Base-by-base conservation (phyloP, 805 yeast species). In the Naumovozyma baii region DNA sequence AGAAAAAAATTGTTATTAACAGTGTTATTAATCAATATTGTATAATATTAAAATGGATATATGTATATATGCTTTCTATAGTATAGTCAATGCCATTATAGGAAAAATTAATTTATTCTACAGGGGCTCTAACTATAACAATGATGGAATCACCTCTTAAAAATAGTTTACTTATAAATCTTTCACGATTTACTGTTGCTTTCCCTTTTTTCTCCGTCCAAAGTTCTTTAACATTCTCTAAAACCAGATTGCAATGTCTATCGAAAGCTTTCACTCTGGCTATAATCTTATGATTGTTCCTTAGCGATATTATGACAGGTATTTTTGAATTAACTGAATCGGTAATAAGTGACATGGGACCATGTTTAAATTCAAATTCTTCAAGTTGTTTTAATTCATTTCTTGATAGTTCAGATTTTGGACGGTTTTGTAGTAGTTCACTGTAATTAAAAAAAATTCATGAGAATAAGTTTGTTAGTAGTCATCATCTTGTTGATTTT, bases 121-220 rank as follows among this genome's bases (percentile, higher is more conserved):
- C 34, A n/a, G 65, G 62, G 25, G 72, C 69, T 42, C 76, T 78
- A 49, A 84, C 68, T 5, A 92, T 78, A 25, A 92, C 79, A 41
- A 92, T 83, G 16, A 92, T 95, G 0, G 95, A 83, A 61, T 92
- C 99, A 2, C 99, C 99, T 62, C 99, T 73, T 31, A 92, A 67
- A 55, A 92, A 92, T 74, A 92, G 69, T 63, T 92, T 92, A 43
- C 87, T 76, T 3, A 90, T 77, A 57, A 85, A 92, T 51, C 97
- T 67, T 54, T 83, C 92, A 48, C 74, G 71, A 41, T 80, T 68
- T 2, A 52, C 43, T 13, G 76, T 70, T 4, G 79, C 70, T 51
- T 80, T 77, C 39, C 81, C 80, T 49, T 75, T 76, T 54, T 80
- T 82, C 4, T 92, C 94, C 38, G 78, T 76, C 49, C 77, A 68